phyloP scores from a whole-genome alignment of 2,329 filamentous ascomycete species.

The Rachicladosporium sp. region DNA sequence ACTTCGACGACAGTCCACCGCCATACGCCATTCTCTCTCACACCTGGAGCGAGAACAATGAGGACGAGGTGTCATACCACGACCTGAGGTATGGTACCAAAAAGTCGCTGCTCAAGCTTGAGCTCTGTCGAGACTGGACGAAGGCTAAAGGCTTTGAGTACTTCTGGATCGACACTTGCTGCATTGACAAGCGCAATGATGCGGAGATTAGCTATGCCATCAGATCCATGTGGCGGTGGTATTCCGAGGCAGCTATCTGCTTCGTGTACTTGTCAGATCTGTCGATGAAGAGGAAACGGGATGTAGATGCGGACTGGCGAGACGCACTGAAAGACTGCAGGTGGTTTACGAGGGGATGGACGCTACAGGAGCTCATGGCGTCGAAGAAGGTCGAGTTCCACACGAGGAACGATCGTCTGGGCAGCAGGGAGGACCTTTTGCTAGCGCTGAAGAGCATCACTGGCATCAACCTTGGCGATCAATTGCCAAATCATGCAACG shows the following conservation, averaged over 20 bases:
- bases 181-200: conserved; percentile 11
- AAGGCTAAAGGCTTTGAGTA: conserved; percentile 4
- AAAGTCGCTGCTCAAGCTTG: conserved; percentile 1
- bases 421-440: conserved; percentile 1
- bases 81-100: conserved; percentile 2
- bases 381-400: conserved; percentile 6
- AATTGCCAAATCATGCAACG: conserved; percentile 3
- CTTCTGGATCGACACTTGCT: conserved; percentile 15
- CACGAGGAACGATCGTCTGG: conserved; percentile 3
- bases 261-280: conserved; percentile 10
- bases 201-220: conserved; percentile 10
- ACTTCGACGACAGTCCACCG: conserved; percentile 5
- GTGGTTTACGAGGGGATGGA: conserved; percentile 13
- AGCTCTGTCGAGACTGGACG: conserved; percentile 1
- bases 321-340: conserved; percentile 1
- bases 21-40: conserved; percentile 26
- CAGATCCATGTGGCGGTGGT: conserved; percentile 14
- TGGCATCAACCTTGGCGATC: conserved; percentile 4
- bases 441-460: conserved; percentile 2
- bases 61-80: conserved; percentile 13
- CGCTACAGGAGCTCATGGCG: conserved; percentile 12
- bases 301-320: conserved; percentile 1
- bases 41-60: conserved; percentile 17
- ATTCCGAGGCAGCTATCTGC: conserved; percentile 7
- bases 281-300: conserved; percentile 1